phyloP scores from a whole-genome alignment of 1,284 basidiomycete species.

The Grifola frondosa region DNA sequence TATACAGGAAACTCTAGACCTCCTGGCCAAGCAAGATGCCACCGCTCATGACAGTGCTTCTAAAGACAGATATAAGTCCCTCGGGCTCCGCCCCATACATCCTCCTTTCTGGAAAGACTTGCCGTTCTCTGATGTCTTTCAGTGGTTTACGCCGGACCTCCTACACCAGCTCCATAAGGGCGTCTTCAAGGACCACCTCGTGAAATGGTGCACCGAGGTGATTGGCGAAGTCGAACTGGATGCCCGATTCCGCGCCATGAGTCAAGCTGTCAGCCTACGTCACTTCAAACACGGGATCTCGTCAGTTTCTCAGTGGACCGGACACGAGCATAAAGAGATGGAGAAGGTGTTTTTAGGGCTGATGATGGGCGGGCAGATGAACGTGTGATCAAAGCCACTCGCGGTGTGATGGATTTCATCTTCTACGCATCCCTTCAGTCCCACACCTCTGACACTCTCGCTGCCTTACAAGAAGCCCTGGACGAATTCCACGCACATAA shows the following conservation, averaged over 20 bases:
- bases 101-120: constrained; percentile 32
- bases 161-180: constrained; percentile 35
- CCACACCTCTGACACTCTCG: constrained; percentile 19
- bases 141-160: constrained; percentile 29
- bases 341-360: constrained; percentile 24
- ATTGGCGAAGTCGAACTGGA: constrained; percentile 19
- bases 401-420: constrained; percentile 31
- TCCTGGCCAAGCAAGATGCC: background rate
- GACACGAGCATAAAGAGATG: constrained; percentile 29
- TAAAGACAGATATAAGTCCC: background rate
- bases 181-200: constrained; percentile 30
- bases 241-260: constrained; percentile 13
- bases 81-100: constrained; percentile 9
- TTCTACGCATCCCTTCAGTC: constrained; percentile 20
- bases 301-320: constrained; percentile 28
- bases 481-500: constrained; percentile 26
- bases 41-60: background rate
- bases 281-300: constrained; percentile 28
- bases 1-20: constrained; percentile 3
- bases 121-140: constrained; percentile 27
- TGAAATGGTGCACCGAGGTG: constrained; percentile 22
- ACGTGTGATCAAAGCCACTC: constrained; percentile 12
- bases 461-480: constrained; percentile 11
- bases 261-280: constrained; percentile 13
- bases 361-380: constrained; percentile 10